Conservation (phyloP, 441 rosid genomes). For the Bruguiera hainesii region DNA sequence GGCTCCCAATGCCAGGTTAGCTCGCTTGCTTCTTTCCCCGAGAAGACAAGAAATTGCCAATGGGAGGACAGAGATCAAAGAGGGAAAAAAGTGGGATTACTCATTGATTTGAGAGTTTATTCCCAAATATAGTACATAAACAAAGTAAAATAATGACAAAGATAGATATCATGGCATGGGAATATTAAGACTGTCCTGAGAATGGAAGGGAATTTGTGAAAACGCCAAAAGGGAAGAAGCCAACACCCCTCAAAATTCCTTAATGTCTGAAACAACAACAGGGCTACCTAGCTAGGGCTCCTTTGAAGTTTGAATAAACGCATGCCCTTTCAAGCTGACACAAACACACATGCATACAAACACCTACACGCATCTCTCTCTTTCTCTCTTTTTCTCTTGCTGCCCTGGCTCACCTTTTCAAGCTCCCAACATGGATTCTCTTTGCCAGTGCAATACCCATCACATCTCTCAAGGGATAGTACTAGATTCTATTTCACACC, state of each 20-base stretch:
- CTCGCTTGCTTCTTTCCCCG: not conserved
- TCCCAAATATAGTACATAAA: not conserved
- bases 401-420: conserved; percentile 42
- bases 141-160: not conserved
- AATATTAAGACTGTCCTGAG: not conserved
- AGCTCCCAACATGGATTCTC: conserved; percentile 47
- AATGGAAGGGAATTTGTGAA: conserved; percentile 22
- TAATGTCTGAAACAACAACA: conserved; percentile 20
- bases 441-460: conserved; percentile 42
- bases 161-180: not conserved
- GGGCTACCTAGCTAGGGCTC: not conserved
- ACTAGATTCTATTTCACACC: conserved; percentile 38
- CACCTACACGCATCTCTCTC: not conserved
- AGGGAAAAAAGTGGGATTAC: not conserved
- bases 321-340: conserved; percentile 38
- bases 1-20: conserved; percentile 18
- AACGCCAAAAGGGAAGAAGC: conserved; percentile 29
- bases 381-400: conserved; percentile 2
- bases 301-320: conserved; percentile 33
- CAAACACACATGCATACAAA: conserved; percentile 10
- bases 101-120: conserved; percentile 13
- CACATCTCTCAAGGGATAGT: conserved; percentile 47
- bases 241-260: conserved; percentile 18
- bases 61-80: not conserved
- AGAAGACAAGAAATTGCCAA: conserved; percentile 13